A percentile compares a stretch with the other conserved stretches of the same genome.
Conservation (phyloP, 495 filamentous ascomycete species). For the Neurospora cerealis region DNA sequence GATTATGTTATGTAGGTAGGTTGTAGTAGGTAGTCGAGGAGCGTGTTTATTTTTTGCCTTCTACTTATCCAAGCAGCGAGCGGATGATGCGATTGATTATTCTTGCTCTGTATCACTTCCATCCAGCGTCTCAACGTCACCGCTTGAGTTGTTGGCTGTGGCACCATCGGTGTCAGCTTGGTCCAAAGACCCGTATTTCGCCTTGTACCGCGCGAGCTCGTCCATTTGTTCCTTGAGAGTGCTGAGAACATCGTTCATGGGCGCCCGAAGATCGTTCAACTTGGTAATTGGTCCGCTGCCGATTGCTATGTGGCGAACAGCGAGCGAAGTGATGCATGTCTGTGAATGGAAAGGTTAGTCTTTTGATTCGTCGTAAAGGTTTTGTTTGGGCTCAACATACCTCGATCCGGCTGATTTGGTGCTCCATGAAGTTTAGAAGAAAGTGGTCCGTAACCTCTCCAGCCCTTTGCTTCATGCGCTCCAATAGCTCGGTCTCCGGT, state of each 20-base stretch:
- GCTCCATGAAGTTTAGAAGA: slow-evolving; percentile 78
- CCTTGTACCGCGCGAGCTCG: slow-evolving; percentile 40
- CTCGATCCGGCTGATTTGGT: slow-evolving; percentile 92
- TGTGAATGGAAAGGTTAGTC: slow-evolving; percentile 17
- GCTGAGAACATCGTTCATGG: slow-evolving; percentile 37
- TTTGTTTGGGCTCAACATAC: slow-evolving; percentile 38
- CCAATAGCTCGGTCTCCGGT: slow-evolving; percentile 70
- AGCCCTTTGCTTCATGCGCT: slow-evolving; percentile 71
- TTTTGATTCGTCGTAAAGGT: neutral
- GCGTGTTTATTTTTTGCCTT: neutral
- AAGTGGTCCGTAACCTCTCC: slow-evolving; percentile 83
- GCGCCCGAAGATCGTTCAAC: slow-evolving; percentile 38
- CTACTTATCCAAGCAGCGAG: neutral
- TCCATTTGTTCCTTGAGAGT: slow-evolving; percentile 31
- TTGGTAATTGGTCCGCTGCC: slow-evolving; percentile 25
- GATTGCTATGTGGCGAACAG: slow-evolving; percentile 52
- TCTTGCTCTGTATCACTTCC: slow-evolving; percentile 25
- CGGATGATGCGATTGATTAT: slow-evolving; percentile 1
- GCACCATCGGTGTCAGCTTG: neutral
- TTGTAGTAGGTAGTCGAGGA: neutral
- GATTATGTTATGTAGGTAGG: neutral
- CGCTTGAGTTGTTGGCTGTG: neutral
- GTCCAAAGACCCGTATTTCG: slow-evolving; percentile 29
- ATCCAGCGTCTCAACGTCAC: slow-evolving; percentile 4
- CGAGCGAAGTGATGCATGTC: slow-evolving; percentile 52